Base-by-base conservation (phyloP, 768 basidiomycete genomes). In the Lentinula sp. region DNA sequence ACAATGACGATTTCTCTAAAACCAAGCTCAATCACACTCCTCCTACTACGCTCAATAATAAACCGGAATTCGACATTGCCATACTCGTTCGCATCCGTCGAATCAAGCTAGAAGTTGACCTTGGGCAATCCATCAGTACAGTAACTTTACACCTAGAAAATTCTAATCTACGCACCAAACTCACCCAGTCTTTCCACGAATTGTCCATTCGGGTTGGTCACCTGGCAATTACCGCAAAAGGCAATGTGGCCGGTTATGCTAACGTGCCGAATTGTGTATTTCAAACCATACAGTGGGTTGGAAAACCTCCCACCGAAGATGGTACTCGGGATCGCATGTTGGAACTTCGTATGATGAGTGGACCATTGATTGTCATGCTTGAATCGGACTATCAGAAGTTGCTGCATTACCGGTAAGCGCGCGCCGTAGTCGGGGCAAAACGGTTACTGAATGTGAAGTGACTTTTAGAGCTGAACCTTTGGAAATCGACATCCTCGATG, bases 71-170 rank as follows among this genome's bases (percentile, higher is more conserved):
- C 54, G 84, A 79, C 3, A 90, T 86, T 6, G 74, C 80, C 1
- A 70, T 92, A 28, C 76, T 95, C 13, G 66, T 94, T 58, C 86
- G 90, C 37, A 77, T 95, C 51, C 85, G 92, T 20, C 81, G 81
- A 52, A 84, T 95, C 58, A 81, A 82, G 36, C 75, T 97, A 42
- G 84, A 87, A 52, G 82, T 91, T 6, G 91, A 97, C 68, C 82
- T 98, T 32, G 93, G 93, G 7, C 90, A 91, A 67, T 90, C 90
- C 1, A 95, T 98, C 65, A 87, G 88, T 60, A 79, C 78, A 33
- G 76, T 90, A 52, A 83, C 81, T 33, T 75, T 97, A 32, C 80
- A 86, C 61, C 75, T 95, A 58, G 74, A 78, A 23, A 79, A 89
- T 54, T 79, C 86, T 8, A 74, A 88, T 20, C 66, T 94, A 49